Base-by-base conservation (phyloP, 768 basidiomycete species). In the Boletus sp. region DNA sequence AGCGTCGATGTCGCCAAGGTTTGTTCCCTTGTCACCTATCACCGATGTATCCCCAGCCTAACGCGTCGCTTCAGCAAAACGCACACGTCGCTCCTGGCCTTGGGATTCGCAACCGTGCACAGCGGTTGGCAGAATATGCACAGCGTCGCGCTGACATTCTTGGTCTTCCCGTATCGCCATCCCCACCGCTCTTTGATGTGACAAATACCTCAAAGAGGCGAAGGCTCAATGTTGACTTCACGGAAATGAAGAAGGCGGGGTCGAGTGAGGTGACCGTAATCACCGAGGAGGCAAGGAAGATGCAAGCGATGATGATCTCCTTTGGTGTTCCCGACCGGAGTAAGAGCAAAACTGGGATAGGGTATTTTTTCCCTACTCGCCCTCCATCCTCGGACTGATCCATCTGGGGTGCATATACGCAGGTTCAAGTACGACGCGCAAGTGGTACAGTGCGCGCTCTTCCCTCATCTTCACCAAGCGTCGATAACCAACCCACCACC, bases 81-180 rank as follows among this genome's bases (percentile, higher is more conserved):
- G 78, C 80, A 14, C 79, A 80, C 29, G 79, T 77, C 39, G 75
- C 75, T 2, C 71, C 74, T n/a, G 80, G 80, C n/a, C 72, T 83
- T 9, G 79, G 83, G 37, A 66, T 77, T 4, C 80, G 82, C 8
- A 89, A 84, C 53, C 83, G 87, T 34, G 64, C 79, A 6, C 88
- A 90, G 65, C 78, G 88, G 2, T 70, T 90, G 17, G 68, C 75
- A 7, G 88, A 90, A 66, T 90, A 88, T 55, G 76, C 79, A 0
- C 79, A 83, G 51, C 80, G 87, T 15, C 77, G 87, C 2, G 70
- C 72, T 15, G 76, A 81, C 21, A 68, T 86, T 5, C 59, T 74
- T 13, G 66, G 67, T 21, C 59, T 72, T 41, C 45, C 64, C 3
- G 53, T 60, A 15, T 41, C 64, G 13, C 53, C 74, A 1, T 58